Conservation (phyloP, 495 filamentous ascomycete genomes). For the Hypoxylon fuscum region DNA sequence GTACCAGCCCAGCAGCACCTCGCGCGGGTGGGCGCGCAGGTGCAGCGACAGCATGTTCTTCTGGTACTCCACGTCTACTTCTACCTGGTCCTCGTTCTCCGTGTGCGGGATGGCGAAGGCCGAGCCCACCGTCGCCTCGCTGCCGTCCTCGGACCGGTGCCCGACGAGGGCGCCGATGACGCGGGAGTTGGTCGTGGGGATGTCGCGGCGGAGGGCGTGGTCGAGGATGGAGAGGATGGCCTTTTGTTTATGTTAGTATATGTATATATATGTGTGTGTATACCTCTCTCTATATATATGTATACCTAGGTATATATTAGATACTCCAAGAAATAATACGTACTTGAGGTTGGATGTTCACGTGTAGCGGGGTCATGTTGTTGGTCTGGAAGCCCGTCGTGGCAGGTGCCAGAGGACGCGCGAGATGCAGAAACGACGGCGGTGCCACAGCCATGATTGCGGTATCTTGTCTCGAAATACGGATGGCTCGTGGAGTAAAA, state of each 20-base stretch:
- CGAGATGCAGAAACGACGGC: conserved; percentile 91
- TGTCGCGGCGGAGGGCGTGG: conserved; percentile 90
- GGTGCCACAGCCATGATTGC: conserved; percentile 79
- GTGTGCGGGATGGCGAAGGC: conserved; percentile 98
- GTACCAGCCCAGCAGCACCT: conserved; percentile 97
- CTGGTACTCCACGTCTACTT: conserved; percentile 99
- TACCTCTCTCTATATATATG: background rate
- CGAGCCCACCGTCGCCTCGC: conserved; percentile 92
- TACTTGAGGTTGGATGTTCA: conserved; percentile 96
- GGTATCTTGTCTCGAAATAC: conserved; percentile 6
- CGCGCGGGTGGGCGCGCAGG: conserved; percentile 90
- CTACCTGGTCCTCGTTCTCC: conserved; percentile 97
- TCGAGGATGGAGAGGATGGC: conserved; percentile 97
- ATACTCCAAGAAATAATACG: no score
- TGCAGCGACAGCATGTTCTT: conserved; percentile 97
- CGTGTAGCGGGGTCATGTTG: conserved; percentile 88
- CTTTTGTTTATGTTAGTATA: conserved; percentile 51
- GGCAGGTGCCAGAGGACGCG: conserved; percentile 86
- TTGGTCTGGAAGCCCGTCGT: conserved; percentile 78
- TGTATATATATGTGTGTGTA: background rate
- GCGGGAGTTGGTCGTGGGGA: conserved; percentile 87
- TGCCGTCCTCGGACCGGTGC: conserved; percentile 91
- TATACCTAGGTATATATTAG: no score
- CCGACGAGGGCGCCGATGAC: conserved; percentile 97
- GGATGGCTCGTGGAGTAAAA: background rate